Percentiles rank a stretch among this genome's conserved stretches.
Evolutionary conservation across 73 alveolate species (phyloP).

Genomic region (Stentor roeselii): DNA sequence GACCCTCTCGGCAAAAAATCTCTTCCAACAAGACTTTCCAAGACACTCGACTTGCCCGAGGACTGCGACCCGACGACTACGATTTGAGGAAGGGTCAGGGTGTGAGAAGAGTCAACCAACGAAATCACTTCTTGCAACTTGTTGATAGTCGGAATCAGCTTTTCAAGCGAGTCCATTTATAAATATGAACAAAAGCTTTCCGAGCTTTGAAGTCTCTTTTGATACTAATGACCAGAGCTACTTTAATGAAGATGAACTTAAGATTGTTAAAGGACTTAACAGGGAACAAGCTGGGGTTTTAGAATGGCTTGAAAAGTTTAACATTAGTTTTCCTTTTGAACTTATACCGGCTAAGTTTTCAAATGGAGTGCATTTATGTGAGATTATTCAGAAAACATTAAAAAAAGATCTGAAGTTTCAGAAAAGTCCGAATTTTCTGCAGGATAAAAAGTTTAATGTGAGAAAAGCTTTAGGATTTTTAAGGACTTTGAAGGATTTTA

Average conservation of each 20-base stretch:
- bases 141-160: conserved; percentile 46
- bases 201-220: not conserved
- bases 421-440: not conserved
- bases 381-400: too few species aligned
- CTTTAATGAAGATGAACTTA: not conserved
- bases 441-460: not conserved
- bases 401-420: not conserved
- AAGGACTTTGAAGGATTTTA: not conserved
- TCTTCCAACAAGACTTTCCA: conserved; percentile 89
- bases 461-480: not conserved
- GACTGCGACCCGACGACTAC: conserved; percentile 76
- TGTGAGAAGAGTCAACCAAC: conserved; percentile 24
- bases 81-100: conserved; percentile 51
- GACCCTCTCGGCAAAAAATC: conserved; percentile 95
- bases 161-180: conserved; percentile 27
- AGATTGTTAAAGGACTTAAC: not conserved
- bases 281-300: not conserved
- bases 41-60: conserved; percentile 75
- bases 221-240: not conserved
- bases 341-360: not conserved
- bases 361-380: not conserved
- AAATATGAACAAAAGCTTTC: not conserved
- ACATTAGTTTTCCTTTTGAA: not conserved
- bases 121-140: conserved; percentile 50
- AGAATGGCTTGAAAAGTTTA: not conserved